phyloP scores from a whole-genome alignment of 2,329 filamentous ascomycete species.

The Chaetoscypha palmicola region DNA sequence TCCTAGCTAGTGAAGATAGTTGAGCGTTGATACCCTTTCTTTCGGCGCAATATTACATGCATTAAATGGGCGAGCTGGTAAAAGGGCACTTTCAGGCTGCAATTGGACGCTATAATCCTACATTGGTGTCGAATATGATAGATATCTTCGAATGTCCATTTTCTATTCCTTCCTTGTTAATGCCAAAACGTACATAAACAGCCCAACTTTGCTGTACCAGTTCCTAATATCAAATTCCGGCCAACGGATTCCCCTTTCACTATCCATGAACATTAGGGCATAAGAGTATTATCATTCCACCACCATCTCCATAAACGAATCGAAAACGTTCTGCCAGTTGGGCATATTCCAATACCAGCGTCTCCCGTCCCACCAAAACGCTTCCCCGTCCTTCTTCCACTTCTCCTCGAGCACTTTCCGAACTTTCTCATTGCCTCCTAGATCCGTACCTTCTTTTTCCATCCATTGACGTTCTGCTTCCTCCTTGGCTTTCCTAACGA shows the following conservation, averaged over 20 bases:
- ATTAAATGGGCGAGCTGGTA: too few relatives aligned
- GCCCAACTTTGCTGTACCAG: not conserved
- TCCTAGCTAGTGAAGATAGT: not conserved
- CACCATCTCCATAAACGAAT: slow-evolving; percentile 28
- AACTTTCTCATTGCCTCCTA: slow-evolving; percentile 49
- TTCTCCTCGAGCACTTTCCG: slow-evolving; percentile 50
- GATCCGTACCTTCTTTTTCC: slow-evolving; percentile 52
- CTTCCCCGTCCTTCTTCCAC: slow-evolving; percentile 21
- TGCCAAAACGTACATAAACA: not conserved
- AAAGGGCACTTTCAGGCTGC: too few relatives aligned
- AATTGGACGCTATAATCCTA: too few relatives aligned
- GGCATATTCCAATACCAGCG: slow-evolving; percentile 24
- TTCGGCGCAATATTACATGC: too few relatives aligned
- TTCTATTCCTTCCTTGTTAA: too few relatives aligned
- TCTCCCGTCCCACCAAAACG: slow-evolving; percentile 20
- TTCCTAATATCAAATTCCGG: not conserved
- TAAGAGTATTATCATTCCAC: slow-evolving; percentile 25
- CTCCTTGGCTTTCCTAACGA: slow-evolving; percentile 61
- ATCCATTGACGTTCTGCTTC: slow-evolving; percentile 68
- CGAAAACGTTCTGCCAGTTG: slow-evolving; percentile 26
- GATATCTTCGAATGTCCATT: too few relatives aligned
- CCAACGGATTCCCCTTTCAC: slow-evolving; percentile 5
- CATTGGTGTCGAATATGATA: too few relatives aligned
- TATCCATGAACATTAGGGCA: slow-evolving; percentile 10
- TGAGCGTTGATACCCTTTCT: too few relatives aligned